These are phyloP conservation scores for Diaporthe longicolla DNA, from an alignment of 2,329 filamentous ascomycete species.

Conservation along the genomic window DNA sequence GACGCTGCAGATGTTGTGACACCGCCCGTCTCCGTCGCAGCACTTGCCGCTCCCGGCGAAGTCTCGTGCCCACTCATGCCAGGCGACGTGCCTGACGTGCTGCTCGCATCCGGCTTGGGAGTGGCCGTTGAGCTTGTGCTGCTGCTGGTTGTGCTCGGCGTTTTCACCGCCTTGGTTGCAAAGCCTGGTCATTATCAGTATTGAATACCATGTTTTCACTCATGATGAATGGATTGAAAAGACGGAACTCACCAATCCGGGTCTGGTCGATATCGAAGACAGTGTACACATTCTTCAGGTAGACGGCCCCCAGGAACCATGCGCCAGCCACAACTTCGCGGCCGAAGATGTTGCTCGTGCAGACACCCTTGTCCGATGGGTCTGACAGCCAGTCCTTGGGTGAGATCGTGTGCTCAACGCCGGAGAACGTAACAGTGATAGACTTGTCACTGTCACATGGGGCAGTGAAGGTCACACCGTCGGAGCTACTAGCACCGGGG, in stretches of 20 bases:
- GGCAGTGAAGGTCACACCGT: slow-evolving; percentile 75
- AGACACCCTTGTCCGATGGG: slow-evolving; percentile 60
- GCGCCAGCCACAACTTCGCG: slow-evolving; percentile 74
- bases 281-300: slow-evolving; percentile 90
- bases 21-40: slow-evolving; percentile 44
- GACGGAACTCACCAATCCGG: slow-evolving; percentile 70
- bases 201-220: background rate
- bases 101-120: slow-evolving; percentile 16
- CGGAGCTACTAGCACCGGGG: slow-evolving; percentile 69
- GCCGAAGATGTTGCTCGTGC: slow-evolving; percentile 82
- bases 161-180: slow-evolving; percentile 51
- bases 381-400: slow-evolving; percentile 78
- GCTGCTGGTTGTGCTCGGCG: slow-evolving; percentile 38
- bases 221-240: background rate
- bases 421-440: slow-evolving; percentile 78
- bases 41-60: slow-evolving; percentile 43
- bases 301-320: slow-evolving; percentile 89
- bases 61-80: slow-evolving; percentile 8
- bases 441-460: slow-evolving; percentile 77
- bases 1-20: slow-evolving; percentile 46
- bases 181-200: slow-evolving; percentile 51
- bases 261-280: slow-evolving; percentile 83
- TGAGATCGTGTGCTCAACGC: slow-evolving; percentile 75
- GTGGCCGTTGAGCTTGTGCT: slow-evolving; percentile 6
- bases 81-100: slow-evolving; percentile 14